These are phyloP conservation scores for Colletotrichum chlorophyti DNA, from an alignment of 2,329 filamentous ascomycete genomes.

Conservation along the genomic window DNA sequence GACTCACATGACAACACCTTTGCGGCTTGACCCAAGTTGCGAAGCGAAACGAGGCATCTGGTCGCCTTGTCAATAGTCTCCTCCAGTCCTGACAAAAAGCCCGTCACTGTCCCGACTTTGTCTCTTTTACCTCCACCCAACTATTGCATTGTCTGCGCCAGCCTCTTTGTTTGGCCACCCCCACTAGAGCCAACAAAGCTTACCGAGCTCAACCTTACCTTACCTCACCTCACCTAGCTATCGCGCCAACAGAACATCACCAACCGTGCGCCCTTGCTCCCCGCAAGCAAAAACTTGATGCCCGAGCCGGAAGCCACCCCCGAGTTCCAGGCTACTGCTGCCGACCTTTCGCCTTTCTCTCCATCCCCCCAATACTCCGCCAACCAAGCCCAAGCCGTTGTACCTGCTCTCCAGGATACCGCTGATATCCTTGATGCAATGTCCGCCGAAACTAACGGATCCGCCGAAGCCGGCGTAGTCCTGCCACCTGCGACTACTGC, in stretches of 20 bases:
- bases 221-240: background rate
- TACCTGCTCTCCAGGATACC: conserved; percentile 59
- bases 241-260: background rate
- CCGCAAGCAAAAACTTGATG: conserved; percentile 51
- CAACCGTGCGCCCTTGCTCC: background rate
- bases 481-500: conserved; percentile 40
- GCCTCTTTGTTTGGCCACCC: conserved; percentile 5
- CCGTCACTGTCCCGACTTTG: conserved; percentile 7
- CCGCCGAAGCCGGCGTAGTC: conserved; percentile 24
- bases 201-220: too few species aligned
- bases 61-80: conserved; percentile 8
- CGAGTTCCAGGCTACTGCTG: conserved; percentile 59
- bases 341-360: conserved; percentile 59
- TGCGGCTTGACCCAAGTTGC: conserved; percentile 9
- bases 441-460: conserved; percentile 36
- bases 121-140: background rate
- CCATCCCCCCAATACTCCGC: conserved; percentile 55
- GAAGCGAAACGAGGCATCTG: conserved; percentile 18
- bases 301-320: conserved; percentile 42
- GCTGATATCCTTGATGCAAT: conserved; percentile 58
- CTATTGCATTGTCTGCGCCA: conserved; percentile 13
- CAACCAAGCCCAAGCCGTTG: conserved; percentile 52
- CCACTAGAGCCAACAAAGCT: too few species aligned
- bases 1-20: conserved; percentile 10
- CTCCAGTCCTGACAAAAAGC: conserved; percentile 20